These are phyloP conservation scores for Fusarium nodosum DNA, from an alignment of 2,329 filamentous ascomycete genomes.

Conservation along the genomic window DNA sequence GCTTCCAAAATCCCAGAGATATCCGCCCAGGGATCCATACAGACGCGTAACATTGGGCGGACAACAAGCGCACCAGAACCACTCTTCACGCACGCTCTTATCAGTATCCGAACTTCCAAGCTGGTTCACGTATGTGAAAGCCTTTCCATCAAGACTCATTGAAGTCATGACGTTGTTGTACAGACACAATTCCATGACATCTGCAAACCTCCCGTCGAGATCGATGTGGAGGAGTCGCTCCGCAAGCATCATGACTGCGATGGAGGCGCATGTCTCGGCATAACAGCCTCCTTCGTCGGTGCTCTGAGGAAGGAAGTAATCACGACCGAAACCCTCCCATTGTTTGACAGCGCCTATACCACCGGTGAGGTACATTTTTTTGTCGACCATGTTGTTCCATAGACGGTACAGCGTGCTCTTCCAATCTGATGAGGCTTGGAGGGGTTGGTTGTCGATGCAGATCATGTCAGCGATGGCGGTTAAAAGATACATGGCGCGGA, in stretches of 20 bases:
- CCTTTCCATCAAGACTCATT: slow-evolving; percentile 67
- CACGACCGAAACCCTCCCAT: slow-evolving; percentile 41
- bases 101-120: slow-evolving; percentile 59
- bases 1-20: slow-evolving; percentile 63
- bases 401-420: slow-evolving; percentile 60
- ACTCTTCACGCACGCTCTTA: slow-evolving; percentile 1
- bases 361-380: slow-evolving; percentile 74
- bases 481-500: slow-evolving; percentile 72
- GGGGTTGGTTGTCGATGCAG: slow-evolving; percentile 37
- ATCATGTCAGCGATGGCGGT: slow-evolving; percentile 70
- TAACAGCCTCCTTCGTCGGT: slow-evolving; percentile 34
- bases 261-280: slow-evolving; percentile 31
- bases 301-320: slow-evolving; percentile 37
- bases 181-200: slow-evolving; percentile 72
- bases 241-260: slow-evolving; percentile 70
- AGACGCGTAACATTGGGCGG: slow-evolving; percentile 71
- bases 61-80: slow-evolving; percentile 69
- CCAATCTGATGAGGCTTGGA: slow-evolving; percentile 47
- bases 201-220: slow-evolving; percentile 65
- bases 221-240: slow-evolving; percentile 68
- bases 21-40: slow-evolving; percentile 69
- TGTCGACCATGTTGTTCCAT: slow-evolving; percentile 72
- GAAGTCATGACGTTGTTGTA: slow-evolving; percentile 72
- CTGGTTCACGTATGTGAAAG: slow-evolving; percentile 74
- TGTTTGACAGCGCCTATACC: slow-evolving; percentile 66